Evolutionary conservation across 106 monocot genomes (phyloP).

Genomic region (Ottelia alismoides): DNA sequence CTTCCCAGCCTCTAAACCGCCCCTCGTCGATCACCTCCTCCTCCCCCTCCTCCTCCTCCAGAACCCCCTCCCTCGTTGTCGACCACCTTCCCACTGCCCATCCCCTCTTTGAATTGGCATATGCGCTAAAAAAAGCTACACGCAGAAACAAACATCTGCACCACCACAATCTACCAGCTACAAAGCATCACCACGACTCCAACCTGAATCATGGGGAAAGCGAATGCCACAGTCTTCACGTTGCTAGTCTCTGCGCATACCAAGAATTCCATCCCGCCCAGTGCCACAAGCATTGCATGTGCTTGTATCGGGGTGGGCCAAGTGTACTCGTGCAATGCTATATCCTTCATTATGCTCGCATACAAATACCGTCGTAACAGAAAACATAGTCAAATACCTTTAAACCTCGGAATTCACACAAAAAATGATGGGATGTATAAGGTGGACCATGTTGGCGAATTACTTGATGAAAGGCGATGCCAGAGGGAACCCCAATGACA

Average conservation of each 20-base stretch:
- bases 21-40: no score
- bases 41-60: no score
- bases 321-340: constrained; percentile 37
- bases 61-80: no score
- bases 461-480: constrained; percentile 40
- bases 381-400: no score
- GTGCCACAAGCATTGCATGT: constrained; percentile 48
- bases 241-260: constrained; percentile 53
- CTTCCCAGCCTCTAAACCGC: no score
- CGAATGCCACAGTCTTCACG: constrained; percentile 54
- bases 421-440: no score
- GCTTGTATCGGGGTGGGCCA: constrained; percentile 48
- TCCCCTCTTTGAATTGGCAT: constrained; percentile 29
- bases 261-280: constrained; percentile 38
- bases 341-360: constrained; percentile 43
- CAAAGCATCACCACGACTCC: no score
- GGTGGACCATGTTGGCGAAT: constrained; percentile 51
- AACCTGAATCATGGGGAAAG: constrained; percentile 65
- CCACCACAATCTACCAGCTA: not conserved
- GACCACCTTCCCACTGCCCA: no score
- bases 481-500: constrained; percentile 17
- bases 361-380: constrained; percentile 25
- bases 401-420: no score
- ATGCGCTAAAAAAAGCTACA: constrained; percentile 50
- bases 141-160: not conserved